Evolutionary conservation across 164 flowering plant genomes (phyloP).

Genomic region (Taxillus chinensis): DNA sequence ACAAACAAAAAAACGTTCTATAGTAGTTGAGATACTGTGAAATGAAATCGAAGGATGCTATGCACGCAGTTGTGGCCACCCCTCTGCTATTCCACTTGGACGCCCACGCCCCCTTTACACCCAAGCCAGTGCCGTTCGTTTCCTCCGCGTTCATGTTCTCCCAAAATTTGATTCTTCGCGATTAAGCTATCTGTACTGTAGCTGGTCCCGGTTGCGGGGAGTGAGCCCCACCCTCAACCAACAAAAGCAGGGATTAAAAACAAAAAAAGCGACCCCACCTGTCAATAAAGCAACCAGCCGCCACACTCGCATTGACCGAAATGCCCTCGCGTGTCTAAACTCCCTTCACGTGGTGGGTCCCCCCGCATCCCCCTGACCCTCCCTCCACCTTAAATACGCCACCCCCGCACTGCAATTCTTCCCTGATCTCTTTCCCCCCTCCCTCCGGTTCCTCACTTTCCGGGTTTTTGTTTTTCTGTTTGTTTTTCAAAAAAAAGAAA

Average conservation of each 20-base stretch:
- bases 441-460: background rate
- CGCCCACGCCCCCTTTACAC: too few relatives aligned
- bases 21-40: too few relatives aligned
- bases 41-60: too few relatives aligned
- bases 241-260: background rate
- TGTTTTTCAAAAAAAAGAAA: too few relatives aligned
- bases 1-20: too few relatives aligned
- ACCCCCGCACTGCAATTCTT: background rate
- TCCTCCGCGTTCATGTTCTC: background rate
- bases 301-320: background rate
- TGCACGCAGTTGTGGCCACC: too few relatives aligned
- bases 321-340: background rate
- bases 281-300: background rate
- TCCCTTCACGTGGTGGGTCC: background rate
- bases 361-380: background rate
- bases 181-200: background rate
- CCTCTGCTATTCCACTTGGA: too few relatives aligned
- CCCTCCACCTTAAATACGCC: background rate
- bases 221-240: background rate
- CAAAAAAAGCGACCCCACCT: background rate
- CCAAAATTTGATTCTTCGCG: background rate
- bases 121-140: background rate
- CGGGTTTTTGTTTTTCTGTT: too few relatives aligned
- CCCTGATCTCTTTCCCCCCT: background rate
- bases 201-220: too few relatives aligned